Evolutionary conservation across 768 basidiomycete genomes (phyloP).

Genomic region (Megacollybia marginata): DNA sequence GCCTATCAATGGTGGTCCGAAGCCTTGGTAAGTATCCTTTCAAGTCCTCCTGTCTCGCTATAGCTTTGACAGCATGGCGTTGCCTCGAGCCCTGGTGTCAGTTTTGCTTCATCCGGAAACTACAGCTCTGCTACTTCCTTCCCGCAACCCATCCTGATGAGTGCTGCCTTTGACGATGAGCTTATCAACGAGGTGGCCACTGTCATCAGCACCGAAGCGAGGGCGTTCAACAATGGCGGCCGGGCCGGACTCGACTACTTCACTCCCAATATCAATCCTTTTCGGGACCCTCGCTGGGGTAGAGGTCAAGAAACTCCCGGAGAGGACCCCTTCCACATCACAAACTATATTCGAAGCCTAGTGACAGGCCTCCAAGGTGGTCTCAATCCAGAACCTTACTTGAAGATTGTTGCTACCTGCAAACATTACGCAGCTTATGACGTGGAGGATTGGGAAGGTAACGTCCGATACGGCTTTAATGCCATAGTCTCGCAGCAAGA

Average conservation of each 20-base stretch:
- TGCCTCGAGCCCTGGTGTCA: constrained; percentile 43
- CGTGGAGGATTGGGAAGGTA: constrained; percentile 48
- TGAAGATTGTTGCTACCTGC: constrained; percentile 19
- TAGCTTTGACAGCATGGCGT: constrained; percentile 40
- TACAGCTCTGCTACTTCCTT: constrained; percentile 56
- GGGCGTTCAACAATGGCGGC: constrained; percentile 50
- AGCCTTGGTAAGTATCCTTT: constrained; percentile 33
- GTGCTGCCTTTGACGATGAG: constrained; percentile 47
- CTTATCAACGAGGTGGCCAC: constrained; percentile 42
- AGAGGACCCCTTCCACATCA: constrained; percentile 48
- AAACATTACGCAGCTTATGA: constrained; percentile 59
- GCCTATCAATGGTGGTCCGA: constrained; percentile 58
- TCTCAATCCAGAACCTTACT: constrained; percentile 41
- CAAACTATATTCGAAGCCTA: constrained; percentile 47
- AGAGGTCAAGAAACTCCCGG: constrained; percentile 57
- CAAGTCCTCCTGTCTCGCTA: neutral
- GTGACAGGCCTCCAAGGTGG: constrained; percentile 53
- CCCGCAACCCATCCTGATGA: constrained; percentile 47
- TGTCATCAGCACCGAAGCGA: constrained; percentile 48
- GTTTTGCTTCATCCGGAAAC: constrained; percentile 38
- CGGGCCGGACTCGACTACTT: constrained; percentile 47
- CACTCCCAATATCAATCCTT: constrained; percentile 52
- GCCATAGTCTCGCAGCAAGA: constrained; percentile 50
- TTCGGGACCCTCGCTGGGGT: constrained; percentile 60
- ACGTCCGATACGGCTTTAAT: constrained; percentile 28